Conservation (phyloP, 2,329 filamentous ascomycete genomes). For the Fusarium buxicola region DNA sequence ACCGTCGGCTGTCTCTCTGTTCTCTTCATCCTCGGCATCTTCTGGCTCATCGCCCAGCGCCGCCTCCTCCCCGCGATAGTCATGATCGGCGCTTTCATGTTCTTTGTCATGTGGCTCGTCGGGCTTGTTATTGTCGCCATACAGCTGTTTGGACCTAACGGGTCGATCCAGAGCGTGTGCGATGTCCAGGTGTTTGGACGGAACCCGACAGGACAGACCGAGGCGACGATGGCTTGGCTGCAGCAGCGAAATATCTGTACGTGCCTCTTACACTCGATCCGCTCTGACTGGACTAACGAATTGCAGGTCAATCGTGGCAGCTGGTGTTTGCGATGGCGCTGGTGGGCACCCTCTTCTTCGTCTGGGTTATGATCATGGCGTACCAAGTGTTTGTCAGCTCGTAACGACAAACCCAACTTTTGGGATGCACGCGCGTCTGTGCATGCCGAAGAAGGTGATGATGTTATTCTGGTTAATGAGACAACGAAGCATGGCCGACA, state of each 20-base stretch:
- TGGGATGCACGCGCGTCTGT: too few species aligned
- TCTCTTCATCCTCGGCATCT: conserved; percentile 72
- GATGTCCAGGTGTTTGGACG: conserved; percentile 66
- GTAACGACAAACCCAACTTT: conserved; percentile 25
- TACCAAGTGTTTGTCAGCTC: conserved; percentile 70
- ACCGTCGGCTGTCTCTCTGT: conserved; percentile 70
- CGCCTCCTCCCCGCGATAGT: conserved; percentile 71
- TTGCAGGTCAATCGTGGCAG: conserved; percentile 70
- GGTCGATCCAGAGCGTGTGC: conserved; percentile 70
- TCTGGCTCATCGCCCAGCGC: conserved; percentile 71
- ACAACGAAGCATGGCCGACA: conserved; percentile 37
- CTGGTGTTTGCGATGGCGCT: conserved; percentile 72
- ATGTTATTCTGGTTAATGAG: conserved; percentile 20
- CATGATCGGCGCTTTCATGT: conserved; percentile 72
- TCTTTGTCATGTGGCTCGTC: conserved; percentile 76
- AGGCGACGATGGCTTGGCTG: conserved; percentile 71
- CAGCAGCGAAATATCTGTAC: conserved; percentile 73
- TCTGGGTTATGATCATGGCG: conserved; percentile 78
- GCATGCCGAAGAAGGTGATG: neutral
- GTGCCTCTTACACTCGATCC: conserved; percentile 44
- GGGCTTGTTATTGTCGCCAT: conserved; percentile 71
- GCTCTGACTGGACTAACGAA: neutral
- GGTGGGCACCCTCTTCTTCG: conserved; percentile 68
- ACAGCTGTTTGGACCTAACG: conserved; percentile 71
- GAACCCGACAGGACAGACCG: conserved; percentile 62